A percentile compares a stretch with the other conserved stretches of the same genome.
phyloP scores from a whole-genome alignment of 2,329 filamentous ascomycete species.

The Clonostachys byssicola region DNA sequence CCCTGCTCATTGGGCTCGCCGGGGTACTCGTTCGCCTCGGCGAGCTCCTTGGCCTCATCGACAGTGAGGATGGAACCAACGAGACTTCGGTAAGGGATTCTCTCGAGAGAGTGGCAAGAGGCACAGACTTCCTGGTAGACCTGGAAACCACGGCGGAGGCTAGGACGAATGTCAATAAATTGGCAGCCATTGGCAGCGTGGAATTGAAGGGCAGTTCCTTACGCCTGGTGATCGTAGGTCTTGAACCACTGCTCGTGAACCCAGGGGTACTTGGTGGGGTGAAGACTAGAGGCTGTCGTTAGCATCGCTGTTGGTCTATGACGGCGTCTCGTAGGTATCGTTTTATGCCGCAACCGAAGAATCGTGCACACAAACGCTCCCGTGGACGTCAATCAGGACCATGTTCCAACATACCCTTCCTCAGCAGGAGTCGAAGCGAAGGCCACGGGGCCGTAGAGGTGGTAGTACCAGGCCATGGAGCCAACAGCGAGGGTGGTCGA shows the following conservation, averaged over 20 bases:
- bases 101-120: conserved; percentile 92
- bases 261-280: conserved; percentile 91
- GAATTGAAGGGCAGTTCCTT: conserved; percentile 38
- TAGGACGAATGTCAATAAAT: conserved; percentile 26
- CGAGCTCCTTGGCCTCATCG: conserved; percentile 95
- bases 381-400: background rate
- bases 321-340: conserved; percentile 2
- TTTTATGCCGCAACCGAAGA: conserved; percentile 25
- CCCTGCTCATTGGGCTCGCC: conserved; percentile 97
- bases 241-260: conserved; percentile 88
- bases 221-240: conserved; percentile 97
- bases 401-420: conserved; percentile 78
- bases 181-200: conserved; percentile 1
- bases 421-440: conserved; percentile 90
- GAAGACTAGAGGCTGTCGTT: conserved; percentile 59
- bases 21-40: conserved; percentile 98
- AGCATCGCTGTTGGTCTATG: conserved; percentile 8
- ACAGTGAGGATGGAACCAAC: conserved; percentile 92
- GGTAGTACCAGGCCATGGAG: conserved; percentile 95
- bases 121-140: conserved; percentile 99
- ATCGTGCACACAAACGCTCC: background rate
- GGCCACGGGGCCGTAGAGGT: conserved; percentile 85
- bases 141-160: conserved; percentile 97
- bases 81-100: conserved; percentile 88
- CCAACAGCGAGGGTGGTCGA: conserved; percentile 84